Base-by-base conservation (phyloP, 331 rosid genomes). In the Telfairia occidentalis region DNA sequence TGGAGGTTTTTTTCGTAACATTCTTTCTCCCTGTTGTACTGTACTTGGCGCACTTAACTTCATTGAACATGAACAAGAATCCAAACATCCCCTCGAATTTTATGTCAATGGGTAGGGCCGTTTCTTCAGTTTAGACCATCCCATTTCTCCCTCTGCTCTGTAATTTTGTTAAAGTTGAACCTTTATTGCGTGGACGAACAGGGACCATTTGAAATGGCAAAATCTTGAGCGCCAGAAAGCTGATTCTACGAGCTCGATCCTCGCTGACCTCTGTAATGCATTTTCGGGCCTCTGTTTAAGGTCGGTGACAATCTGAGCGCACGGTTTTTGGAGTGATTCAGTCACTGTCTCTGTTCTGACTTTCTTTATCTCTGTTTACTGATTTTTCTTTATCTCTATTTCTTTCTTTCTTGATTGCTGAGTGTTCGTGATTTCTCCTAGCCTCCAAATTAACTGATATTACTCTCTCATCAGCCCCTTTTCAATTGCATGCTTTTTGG, bases 151-250 rank as follows among this genome's bases (percentile, higher is more conserved):
- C 1, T 69, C 37, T 43, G 55, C 40, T 43, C 74, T 43, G 74
- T 69, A 43, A 24, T 21, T 59, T 55, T 9, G 66, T 54, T 54
- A n/a, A 50, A 40, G 30, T 42, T 38, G 29, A 49, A 34, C 67
- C 70, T 40, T 21, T 42, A 38, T 64, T 38, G 73, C 73, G 53
- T 40, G 73, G 73, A 23, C 73, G 73, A 66, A 66, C 73, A 66
- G 53, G 34, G 48, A 9, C 73, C 73, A 3, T 66, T 66, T 34
- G 71, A 63, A 35, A 63, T 18, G 2, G 9, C 4, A n/a, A 63
- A 16, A 63, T 63, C 46, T 34, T 34, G 13, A 29, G 42, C 42
- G 7, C 23, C 67, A 59, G 67, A 59, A 29, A 59, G 71, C 18
- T 63, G 28, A 28, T 9, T 65, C 32, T 65, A n/a, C 15, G n/a